phyloP scores from a whole-genome alignment of 2,329 filamentous ascomycete genomes.

The Fusarium nisikadoi region DNA sequence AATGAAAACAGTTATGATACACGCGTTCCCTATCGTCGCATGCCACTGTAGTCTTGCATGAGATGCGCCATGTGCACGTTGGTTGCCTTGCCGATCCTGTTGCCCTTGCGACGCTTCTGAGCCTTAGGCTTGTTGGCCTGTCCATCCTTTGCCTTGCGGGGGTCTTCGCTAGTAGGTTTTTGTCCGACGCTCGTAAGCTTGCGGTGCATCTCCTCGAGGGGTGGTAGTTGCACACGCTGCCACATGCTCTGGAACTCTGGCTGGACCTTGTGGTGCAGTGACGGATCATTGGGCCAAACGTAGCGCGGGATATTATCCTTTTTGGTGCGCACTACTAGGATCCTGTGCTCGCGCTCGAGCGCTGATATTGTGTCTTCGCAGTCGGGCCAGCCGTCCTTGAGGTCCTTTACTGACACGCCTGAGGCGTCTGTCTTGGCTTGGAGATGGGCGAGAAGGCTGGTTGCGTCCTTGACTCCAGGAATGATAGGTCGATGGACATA shows the following conservation, averaged over 20 bases:
- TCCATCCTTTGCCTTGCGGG: conserved; percentile 57
- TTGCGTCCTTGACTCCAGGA: conserved; percentile 78
- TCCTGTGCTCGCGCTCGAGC: conserved; percentile 80
- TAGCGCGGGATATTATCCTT: conserved; percentile 89
- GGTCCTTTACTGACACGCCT: conserved; percentile 85
- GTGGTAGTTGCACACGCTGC: conserved; percentile 81
- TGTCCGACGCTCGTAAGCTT: conserved; percentile 81
- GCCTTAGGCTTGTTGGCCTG: conserved; percentile 71
- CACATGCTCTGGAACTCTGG: conserved; percentile 86
- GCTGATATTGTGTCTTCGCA: conserved; percentile 81
- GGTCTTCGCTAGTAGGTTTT: conserved; percentile 86
- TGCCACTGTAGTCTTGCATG: conserved; percentile 75
- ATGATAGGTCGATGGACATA: conserved; percentile 88
- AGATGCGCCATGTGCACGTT: conserved; percentile 89
- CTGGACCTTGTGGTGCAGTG: conserved; percentile 79
- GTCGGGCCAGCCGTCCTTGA: conserved; percentile 95
- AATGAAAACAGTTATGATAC: conserved; percentile 13
- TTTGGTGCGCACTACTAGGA: conserved; percentile 89
- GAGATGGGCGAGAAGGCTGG: conserved; percentile 81
- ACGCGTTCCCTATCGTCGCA: conserved; percentile 52
- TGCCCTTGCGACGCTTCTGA: conserved; percentile 74
- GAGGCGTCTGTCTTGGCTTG: conserved; percentile 84
- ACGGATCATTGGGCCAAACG: conserved; percentile 90
- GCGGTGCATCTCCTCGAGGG: conserved; percentile 78
- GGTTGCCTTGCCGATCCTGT: conserved; percentile 81